phyloP scores from a whole-genome alignment of 345 rosid species.

The Syzygium oleosum region DNA sequence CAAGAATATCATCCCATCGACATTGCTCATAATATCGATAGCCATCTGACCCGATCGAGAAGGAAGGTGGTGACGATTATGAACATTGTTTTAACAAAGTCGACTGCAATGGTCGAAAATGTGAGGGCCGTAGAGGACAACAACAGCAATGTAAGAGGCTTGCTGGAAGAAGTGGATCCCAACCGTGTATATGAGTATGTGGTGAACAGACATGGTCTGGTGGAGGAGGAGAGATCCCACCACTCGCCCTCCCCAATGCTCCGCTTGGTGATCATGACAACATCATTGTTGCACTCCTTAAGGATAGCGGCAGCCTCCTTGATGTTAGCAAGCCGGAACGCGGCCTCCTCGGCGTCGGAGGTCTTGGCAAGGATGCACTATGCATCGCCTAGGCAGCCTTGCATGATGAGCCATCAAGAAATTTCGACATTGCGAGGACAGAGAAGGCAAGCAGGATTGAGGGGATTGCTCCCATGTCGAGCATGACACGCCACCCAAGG shows the following conservation, averaged over 20 bases:
- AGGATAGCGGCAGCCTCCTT: constrained; percentile 78
- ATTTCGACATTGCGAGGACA: constrained; percentile 74
- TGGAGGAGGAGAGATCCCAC: constrained; percentile 18
- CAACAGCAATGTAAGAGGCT: no score
- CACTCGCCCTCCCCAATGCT: constrained; percentile 59
- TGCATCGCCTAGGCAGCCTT: constrained; percentile 79
- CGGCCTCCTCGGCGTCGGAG: constrained; percentile 48
- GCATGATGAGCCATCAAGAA: constrained; percentile 90
- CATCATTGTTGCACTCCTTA: constrained; percentile 27
- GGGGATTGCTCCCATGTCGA: constrained; percentile 65
- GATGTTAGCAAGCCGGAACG: constrained; percentile 51
- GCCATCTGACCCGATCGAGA: no score
- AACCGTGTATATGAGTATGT: no score
- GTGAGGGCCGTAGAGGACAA: no score
- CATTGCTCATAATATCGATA: no score
- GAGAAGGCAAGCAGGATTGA: constrained; percentile 44
- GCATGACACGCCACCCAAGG: constrained; percentile 79
- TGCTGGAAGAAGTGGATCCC: no score
- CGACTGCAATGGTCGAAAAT: no score
- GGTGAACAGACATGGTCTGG: no score
- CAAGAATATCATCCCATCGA: not conserved
- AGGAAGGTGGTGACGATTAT: no score
- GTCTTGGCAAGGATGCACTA: constrained; percentile 57
- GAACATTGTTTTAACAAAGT: not conserved
- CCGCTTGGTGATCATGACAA: constrained; percentile 4